These are phyloP conservation scores for Tetracladium setigerum DNA, from an alignment of 495 filamentous ascomycete genomes.

Conservation along the genomic window DNA sequence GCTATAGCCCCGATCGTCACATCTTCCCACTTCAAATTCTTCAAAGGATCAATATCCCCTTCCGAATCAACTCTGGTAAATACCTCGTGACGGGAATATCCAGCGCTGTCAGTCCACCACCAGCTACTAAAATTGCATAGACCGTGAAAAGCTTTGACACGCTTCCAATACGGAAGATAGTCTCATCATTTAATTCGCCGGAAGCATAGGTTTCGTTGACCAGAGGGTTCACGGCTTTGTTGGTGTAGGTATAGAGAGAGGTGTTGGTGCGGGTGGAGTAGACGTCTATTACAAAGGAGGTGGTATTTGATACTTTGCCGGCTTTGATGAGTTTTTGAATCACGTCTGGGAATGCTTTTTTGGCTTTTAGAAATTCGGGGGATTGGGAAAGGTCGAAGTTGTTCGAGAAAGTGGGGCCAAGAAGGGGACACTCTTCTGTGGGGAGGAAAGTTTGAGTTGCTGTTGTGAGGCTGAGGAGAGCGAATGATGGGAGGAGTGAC, in stretches of 20 bases:
- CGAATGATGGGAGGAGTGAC: too few relatives aligned
- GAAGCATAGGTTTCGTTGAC: conserved; percentile 10
- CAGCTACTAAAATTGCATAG: conserved; percentile 32
- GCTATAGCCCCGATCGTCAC: conserved; percentile 47
- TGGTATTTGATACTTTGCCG: conserved; percentile 28
- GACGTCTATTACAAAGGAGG: conserved; percentile 43
- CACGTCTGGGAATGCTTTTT: conserved; percentile 30
- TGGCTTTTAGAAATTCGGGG: conserved; percentile 25
- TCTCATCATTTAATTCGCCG: conserved; percentile 31
- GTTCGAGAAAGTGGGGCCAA: conserved; percentile 40
- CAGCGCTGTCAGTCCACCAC: conserved; percentile 25
- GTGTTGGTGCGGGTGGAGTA: conserved; percentile 37
- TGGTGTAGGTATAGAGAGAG: conserved; percentile 38
- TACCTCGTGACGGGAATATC: conserved; percentile 39
- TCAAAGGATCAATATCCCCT: conserved; percentile 31
- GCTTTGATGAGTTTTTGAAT: conserved; percentile 14
- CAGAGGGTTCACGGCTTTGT: conserved; percentile 32
- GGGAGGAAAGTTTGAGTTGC: too few relatives aligned
- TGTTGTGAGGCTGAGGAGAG: too few relatives aligned
- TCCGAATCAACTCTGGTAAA: conserved; percentile 44
- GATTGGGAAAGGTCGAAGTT: conserved; percentile 29
- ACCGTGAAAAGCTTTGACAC: conserved; percentile 43
- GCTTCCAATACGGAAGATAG: conserved; percentile 41
- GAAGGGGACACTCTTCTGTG: conserved; percentile 34
- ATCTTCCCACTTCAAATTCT: conserved; percentile 42